These are phyloP conservation scores for Trypanosoma theileri DNA, from an alignment of 208 protist species.

Conservation along the genomic window DNA sequence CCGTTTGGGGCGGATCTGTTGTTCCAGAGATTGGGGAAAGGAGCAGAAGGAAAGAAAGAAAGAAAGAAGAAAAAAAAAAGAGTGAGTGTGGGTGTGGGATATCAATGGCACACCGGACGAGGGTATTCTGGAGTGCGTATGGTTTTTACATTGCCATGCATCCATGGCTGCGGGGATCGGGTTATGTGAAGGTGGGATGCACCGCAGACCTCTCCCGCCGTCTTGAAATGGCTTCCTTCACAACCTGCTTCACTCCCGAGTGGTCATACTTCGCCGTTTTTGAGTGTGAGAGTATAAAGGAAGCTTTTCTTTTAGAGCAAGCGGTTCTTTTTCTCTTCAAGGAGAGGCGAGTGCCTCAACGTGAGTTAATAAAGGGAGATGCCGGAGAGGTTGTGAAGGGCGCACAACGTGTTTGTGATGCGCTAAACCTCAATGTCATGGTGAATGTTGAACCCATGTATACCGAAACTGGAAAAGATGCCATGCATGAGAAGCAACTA, in stretches of 20 bases:
- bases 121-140: slow-evolving; percentile 8
- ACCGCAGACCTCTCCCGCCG: slow-evolving; percentile 55
- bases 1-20: too few species aligned
- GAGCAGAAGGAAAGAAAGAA: neutral
- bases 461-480: neutral
- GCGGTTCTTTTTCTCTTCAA: slow-evolving; percentile 63
- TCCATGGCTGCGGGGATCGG: slow-evolving; percentile 57
- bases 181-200: slow-evolving; percentile 73
- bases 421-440: slow-evolving; percentile 38
- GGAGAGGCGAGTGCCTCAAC: slow-evolving; percentile 48
- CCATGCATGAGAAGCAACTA: neutral
- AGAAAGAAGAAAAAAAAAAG: slow-evolving; percentile 5
- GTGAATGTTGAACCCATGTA: slow-evolving; percentile 14
- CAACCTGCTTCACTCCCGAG: slow-evolving; percentile 77
- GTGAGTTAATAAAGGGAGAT: slow-evolving; percentile 50
- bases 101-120: slow-evolving; percentile 10
- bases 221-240: slow-evolving; percentile 69
- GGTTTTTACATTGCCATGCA: slow-evolving; percentile 77
- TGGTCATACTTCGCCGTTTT: slow-evolving; percentile 66
- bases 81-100: neutral
- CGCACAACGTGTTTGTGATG: slow-evolving; percentile 34
- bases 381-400: slow-evolving; percentile 38
- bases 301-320: slow-evolving; percentile 75
- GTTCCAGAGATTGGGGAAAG: too few species aligned
- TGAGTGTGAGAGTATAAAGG: slow-evolving; percentile 44